Evolutionary conservation across 805 yeast genomes (phyloP).

Genomic region (Brettanomyces bruxellensis): DNA sequence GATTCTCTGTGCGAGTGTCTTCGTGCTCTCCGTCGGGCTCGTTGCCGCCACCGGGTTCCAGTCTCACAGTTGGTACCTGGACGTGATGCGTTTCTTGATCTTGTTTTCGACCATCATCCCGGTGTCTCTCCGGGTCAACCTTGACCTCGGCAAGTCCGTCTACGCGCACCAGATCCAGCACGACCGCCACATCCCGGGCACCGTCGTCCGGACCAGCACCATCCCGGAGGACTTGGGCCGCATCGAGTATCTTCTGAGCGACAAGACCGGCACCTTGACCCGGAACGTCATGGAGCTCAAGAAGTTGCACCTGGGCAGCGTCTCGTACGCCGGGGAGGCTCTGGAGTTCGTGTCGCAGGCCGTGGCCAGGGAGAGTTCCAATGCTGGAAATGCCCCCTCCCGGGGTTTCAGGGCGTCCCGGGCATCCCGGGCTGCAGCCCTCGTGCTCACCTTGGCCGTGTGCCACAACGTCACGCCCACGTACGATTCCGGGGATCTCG

Average conservation of each 20-base stretch:
- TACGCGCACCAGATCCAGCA: constrained; percentile 93
- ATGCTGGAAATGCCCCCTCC: neutral
- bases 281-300: constrained; percentile 97
- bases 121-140: constrained; percentile 85
- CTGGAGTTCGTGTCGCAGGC: constrained; percentile 80
- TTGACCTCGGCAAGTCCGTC: constrained; percentile 92
- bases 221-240: constrained; percentile 97
- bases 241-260: constrained; percentile 84
- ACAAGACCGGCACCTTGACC: constrained; percentile 95
- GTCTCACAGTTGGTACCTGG: constrained; percentile 71
- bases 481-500: constrained; percentile 60
- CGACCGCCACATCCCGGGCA: constrained; percentile 69
- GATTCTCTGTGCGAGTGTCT: constrained; percentile 80
- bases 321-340: constrained; percentile 86
- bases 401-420: constrained; percentile 2
- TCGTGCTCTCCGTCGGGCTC: constrained; percentile 61
- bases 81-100: constrained; percentile 82
- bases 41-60: constrained; percentile 42
- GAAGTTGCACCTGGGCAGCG: constrained; percentile 85
- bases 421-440: constrained; percentile 55
- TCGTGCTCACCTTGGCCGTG: constrained; percentile 75
- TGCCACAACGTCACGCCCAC: constrained; percentile 98
- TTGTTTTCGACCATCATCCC: constrained; percentile 94
- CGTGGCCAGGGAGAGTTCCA: constrained; percentile 24
- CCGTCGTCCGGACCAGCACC: constrained; percentile 93